phyloP scores from a whole-genome alignment of 805 yeast genomes.

The Komagataella pseudopastoris region DNA sequence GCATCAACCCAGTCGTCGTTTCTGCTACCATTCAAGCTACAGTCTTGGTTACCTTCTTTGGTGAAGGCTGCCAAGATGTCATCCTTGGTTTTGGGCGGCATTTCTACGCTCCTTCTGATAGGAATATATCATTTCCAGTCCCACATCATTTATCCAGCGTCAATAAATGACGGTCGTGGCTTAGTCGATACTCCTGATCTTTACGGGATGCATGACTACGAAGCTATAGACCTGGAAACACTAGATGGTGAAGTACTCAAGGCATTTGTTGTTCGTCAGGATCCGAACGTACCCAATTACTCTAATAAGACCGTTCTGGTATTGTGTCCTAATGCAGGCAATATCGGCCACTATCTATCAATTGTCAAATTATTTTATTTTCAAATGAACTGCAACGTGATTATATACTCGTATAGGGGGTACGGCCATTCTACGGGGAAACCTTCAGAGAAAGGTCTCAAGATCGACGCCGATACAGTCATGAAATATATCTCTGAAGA shows the following conservation, averaged over 20 bases:
- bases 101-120: constrained; percentile 29
- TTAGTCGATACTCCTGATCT: constrained; percentile 67
- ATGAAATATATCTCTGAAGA: constrained; percentile 44
- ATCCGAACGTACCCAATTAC: constrained; percentile 21
- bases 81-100: not conserved
- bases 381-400: constrained; percentile 57
- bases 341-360: constrained; percentile 84
- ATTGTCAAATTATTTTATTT: constrained; percentile 57
- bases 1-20: not conserved
- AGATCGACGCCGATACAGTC: constrained; percentile 67
- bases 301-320: constrained; percentile 60
- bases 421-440: constrained; percentile 72
- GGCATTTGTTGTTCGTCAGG: constrained; percentile 46
- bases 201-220: constrained; percentile 47
- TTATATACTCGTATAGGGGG: constrained; percentile 83
- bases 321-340: constrained; percentile 90
- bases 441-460: constrained; percentile 69
- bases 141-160: constrained; percentile 70
- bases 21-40: not conserved
- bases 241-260: constrained; percentile 58
- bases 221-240: constrained; percentile 46
- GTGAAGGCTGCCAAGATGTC: not conserved
- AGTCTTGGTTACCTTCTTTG: not conserved
- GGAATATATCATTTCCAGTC: constrained; percentile 52
- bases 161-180: constrained; percentile 60